Evolutionary conservation across 2,329 filamentous ascomycete species (phyloP).

Genomic region (Colletotrichum sp.): DNA sequence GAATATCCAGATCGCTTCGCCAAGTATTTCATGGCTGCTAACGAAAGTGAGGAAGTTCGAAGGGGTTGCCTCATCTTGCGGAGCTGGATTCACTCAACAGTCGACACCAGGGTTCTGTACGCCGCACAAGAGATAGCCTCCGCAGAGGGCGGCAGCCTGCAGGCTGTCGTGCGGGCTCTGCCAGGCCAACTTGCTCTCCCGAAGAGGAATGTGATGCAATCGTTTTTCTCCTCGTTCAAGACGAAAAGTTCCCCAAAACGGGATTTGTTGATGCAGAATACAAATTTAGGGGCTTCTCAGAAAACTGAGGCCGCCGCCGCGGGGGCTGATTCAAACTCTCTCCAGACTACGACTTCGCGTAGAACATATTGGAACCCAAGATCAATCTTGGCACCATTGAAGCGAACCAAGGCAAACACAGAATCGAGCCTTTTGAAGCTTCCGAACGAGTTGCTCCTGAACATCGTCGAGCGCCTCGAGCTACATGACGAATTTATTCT

Average conservation of each 20-base stretch:
- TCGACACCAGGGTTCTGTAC: background rate
- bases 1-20: background rate
- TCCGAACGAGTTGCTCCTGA: background rate
- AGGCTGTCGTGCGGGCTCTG: background rate
- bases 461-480: background rate
- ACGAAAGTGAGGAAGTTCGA: background rate
- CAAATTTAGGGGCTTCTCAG: accelerated
- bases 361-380: background rate
- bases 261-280: background rate
- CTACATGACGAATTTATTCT: background rate
- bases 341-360: background rate
- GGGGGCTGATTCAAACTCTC: too few species aligned
- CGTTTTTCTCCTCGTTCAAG: background rate
- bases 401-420: background rate
- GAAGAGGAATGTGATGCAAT: background rate
- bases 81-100: background rate
- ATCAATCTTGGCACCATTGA: background rate
- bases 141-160: background rate
- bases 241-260: accelerated
- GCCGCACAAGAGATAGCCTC: background rate
- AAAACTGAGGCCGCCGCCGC: accelerated
- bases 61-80: background rate
- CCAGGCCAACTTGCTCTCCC: background rate
- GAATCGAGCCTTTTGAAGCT: background rate
- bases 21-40: background rate